phyloP scores from a whole-genome alignment of 2,329 filamentous ascomycete genomes.

The Macrophomina pseudophaseolina region DNA sequence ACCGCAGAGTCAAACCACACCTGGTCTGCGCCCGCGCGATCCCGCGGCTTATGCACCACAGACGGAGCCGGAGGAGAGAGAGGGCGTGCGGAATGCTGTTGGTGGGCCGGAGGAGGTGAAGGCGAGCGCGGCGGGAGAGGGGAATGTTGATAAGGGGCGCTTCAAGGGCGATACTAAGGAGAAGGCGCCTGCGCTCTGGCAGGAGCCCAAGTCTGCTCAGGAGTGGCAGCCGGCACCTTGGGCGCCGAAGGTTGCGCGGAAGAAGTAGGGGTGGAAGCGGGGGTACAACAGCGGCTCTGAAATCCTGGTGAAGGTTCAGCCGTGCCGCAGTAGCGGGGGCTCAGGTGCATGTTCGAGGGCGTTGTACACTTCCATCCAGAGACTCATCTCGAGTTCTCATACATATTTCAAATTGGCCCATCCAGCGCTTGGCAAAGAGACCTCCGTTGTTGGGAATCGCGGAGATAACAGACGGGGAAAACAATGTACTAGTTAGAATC shows the following conservation, averaged over 20 bases:
- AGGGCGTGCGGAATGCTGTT: constrained; percentile 33
- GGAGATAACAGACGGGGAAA: constrained; percentile 7
- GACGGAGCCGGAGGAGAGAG: constrained; percentile 36
- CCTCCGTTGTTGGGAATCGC: neutral
- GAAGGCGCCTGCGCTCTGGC: constrained; percentile 46
- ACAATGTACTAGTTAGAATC: neutral
- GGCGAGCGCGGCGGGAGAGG: constrained; percentile 32
- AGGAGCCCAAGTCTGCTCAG: constrained; percentile 46
- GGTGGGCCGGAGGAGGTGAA: constrained; percentile 40
- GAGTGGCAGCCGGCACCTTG: constrained; percentile 55
- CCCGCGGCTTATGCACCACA: constrained; percentile 45
- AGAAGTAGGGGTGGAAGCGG: constrained; percentile 21
- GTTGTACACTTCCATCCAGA: neutral
- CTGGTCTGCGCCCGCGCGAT: constrained; percentile 52
- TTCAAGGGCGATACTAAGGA: constrained; percentile 32
- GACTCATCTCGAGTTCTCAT: neutral
- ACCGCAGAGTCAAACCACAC: constrained; percentile 53
- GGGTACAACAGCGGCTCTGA: too few species aligned
- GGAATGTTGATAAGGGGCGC: constrained; percentile 37
- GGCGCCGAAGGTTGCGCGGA: constrained; percentile 48
- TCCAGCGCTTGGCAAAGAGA: neutral
- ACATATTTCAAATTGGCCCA: neutral
- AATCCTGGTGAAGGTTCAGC: too few species aligned
- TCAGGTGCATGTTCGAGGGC: too few species aligned
- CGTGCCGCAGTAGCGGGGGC: too few species aligned